phyloP scores from a whole-genome alignment of 225 moss, liverwort and hornwort species.

The Sphagnum tenellum region DNA sequence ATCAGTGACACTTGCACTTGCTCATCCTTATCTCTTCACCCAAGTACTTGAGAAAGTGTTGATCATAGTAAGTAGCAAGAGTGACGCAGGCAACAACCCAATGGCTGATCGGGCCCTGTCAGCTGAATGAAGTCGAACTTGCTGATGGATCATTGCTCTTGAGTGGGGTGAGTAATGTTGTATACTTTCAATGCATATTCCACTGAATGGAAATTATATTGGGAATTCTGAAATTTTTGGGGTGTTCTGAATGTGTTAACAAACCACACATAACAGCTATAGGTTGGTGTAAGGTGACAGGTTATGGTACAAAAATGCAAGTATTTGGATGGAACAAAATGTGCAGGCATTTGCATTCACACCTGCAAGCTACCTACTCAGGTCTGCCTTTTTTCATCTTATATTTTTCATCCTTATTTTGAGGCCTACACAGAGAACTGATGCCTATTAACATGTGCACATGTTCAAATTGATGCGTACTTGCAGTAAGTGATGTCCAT shows the following conservation, averaged over 20 bases:
- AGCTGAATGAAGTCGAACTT: constrained; percentile 62
- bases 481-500: neutral
- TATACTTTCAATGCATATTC: neutral
- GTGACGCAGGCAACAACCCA: constrained; percentile 76
- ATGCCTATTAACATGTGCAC: neutral
- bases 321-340: constrained; percentile 79
- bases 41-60: neutral
- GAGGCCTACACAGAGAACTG: neutral
- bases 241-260: no score
- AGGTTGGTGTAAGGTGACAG: constrained; percentile 14
- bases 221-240: neutral
- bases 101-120: constrained; percentile 96
- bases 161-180: constrained; percentile 60
- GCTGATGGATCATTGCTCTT: constrained; percentile 68
- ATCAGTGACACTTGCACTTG: neutral
- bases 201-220: neutral
- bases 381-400: constrained; percentile 20
- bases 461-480: neutral
- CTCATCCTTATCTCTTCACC: neutral
- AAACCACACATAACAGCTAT: no score
- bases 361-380: constrained; percentile 96
- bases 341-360: constrained; percentile 96
- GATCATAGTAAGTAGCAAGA: constrained; percentile 43
- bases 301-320: constrained; percentile 83
- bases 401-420: no score